Percentiles rank a stretch among this genome's conserved stretches.
These are phyloP conservation scores for Micractinium conductrix DNA, from an alignment of 139 green algal species.

Conservation along the genomic window DNA sequence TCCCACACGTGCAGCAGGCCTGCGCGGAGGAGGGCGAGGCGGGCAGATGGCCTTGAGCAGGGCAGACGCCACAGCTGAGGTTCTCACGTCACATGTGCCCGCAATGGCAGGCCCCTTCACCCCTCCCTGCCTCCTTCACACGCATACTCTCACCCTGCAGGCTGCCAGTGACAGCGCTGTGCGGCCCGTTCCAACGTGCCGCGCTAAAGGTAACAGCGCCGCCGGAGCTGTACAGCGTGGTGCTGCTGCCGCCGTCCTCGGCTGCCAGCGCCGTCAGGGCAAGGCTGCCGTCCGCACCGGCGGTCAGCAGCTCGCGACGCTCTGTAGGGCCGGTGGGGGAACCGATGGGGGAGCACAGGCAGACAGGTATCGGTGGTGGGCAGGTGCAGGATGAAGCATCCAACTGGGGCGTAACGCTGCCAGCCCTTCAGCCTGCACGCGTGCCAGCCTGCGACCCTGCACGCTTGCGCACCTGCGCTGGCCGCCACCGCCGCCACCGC, in stretches of 20 bases:
- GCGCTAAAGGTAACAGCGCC: constrained; percentile 4
- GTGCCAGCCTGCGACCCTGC: not conserved
- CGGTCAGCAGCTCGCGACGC: constrained; percentile 7
- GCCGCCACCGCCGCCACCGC: constrained; percentile 4
- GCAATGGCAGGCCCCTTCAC: too few species aligned
- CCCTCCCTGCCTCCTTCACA: too few species aligned
- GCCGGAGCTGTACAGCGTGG: not conserved
- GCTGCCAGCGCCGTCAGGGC: not conserved
- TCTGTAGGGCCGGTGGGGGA: too few species aligned
- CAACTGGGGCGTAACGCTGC: too few species aligned
- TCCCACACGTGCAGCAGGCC: constrained; percentile 39
- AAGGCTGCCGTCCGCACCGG: constrained; percentile 15
- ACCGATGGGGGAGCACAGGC: too few species aligned
- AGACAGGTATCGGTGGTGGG: too few species aligned
- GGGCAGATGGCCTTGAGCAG: not conserved
- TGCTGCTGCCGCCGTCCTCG: not conserved
- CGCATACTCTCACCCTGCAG: constrained; percentile 8
- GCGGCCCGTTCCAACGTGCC: not conserved
- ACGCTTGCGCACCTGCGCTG: not conserved
- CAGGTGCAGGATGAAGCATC: too few species aligned
- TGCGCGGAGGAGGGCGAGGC: not conserved
- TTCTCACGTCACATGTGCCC: too few species aligned
- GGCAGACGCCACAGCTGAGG: too few species aligned
- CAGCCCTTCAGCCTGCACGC: too few species aligned
- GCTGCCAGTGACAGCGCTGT: constrained; percentile 20